Base-by-base conservation (phyloP, 495 filamentous ascomycete species). In the Neurospora tetrasperma region DNA sequence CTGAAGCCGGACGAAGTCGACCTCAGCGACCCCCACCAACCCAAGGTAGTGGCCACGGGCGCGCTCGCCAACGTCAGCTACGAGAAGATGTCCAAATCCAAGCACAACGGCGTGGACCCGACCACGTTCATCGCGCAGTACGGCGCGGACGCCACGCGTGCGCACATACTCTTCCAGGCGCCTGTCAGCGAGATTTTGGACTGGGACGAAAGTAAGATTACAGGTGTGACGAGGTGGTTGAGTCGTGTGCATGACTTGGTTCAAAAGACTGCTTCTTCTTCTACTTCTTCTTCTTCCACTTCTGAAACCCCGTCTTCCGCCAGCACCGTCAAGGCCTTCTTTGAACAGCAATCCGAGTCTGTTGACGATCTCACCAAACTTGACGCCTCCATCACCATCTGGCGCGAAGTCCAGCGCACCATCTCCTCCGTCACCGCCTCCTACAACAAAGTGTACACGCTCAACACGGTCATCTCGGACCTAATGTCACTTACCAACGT, bases 21-120 rank as follows among this genome's bases (percentile, higher is more conserved):
- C 73, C 76, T 90, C 14, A 87, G 83, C 11, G 83, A 86, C 59
- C 82, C 86, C 4, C 77, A 85, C 0, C 84, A 84, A 9, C 92
- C 91, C 3, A 83, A 86, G 69, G 86, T 94, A 44, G 84, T 85
- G 48, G 85, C 85, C 0, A 90, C 90, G 2, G 87, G 87, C 27
- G 79, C 87, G 62, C 76, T 77, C 0, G 89, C 92, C 4, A 85
- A 79, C 12, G 78, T 94, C 40, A 89, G 88, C 1, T 96, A 88
- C 72, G 93, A 97, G 80, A 97, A 97, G 76, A 97, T 97, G 94
- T 94, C 92, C n/a, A 97, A 97, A 80, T 95, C 92, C 72, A 97
- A 97, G 77, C 86, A 96, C 82, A 97, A 97, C 78, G 94, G 94
- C 41, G 92, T 96, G n/a, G 93, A 97, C 77, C 94, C 94, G 0